phyloP scores from a whole-genome alignment of 2,329 filamentous ascomycete genomes.

The Cordyceps cateniannulata region DNA sequence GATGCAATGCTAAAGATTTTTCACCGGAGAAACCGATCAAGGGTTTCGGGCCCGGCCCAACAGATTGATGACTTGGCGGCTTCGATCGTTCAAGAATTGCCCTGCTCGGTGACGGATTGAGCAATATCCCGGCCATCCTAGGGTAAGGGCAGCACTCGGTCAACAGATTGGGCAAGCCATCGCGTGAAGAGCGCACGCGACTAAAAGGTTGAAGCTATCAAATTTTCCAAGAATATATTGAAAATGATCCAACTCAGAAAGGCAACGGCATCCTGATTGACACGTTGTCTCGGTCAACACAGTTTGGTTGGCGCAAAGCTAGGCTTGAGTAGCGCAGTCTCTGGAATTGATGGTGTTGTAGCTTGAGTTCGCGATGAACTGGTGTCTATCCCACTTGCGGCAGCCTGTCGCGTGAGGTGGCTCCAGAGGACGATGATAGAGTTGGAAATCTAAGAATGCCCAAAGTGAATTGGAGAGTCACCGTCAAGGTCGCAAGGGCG shows the following conservation, averaged over 20 bases:
- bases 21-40: not conserved
- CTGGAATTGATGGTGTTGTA: not conserved
- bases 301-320: not conserved
- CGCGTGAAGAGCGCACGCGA: slow-evolving; percentile 4
- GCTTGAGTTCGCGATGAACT: not conserved
- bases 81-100: not conserved
- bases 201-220: not conserved
- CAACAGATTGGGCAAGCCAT: not conserved
- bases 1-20: not conserved
- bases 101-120: not conserved
- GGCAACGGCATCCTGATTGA: not conserved
- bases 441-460: not conserved
- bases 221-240: not conserved
- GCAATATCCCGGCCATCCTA: not conserved
- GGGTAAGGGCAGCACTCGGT: not conserved
- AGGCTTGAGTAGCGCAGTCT: not conserved
- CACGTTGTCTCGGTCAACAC: not conserved
- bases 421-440: too few species aligned
- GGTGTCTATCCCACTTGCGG: not conserved
- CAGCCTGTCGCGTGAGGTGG: slow-evolving; percentile 7
- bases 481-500: not conserved
- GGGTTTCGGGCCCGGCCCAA: not conserved
- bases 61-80: not conserved
- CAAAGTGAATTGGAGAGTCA: not conserved
- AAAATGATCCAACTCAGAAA: not conserved